Evolutionary conservation across 202 grass and related monocot species (phyloP), one percentile per base, ranked within the genome.

Genomic region (Hordeum pubiflorum): DNA sequence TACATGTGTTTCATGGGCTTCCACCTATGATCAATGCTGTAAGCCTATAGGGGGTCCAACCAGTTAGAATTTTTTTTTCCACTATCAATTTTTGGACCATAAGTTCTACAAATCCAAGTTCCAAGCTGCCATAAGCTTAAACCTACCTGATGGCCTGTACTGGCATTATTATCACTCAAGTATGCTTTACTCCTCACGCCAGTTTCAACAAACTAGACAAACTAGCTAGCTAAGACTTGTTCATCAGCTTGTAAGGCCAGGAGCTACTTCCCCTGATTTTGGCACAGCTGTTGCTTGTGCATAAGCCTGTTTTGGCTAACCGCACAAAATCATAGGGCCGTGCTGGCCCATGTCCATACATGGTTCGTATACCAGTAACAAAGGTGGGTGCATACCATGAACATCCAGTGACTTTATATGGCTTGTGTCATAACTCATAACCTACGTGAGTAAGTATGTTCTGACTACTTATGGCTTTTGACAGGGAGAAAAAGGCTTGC

Each of bases 1-100:
- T 63, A 43, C 54, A 75, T 52, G 78, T 76, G 15, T 80, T 67
- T 69, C 31, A 68, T 75, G 33, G 52, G 6, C 20, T 13, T 69
- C 1, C 55, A 43, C 81, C 20, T 76, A 33, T 55, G 63, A 70
- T 32, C 20, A 29, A 69, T 29, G 40, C 13, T 59, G 66, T 72
- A 67, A 55, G 18, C 58, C 10, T 55, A 55, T 34, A 83, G 38
- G 34, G 48, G 15, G 59, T 64, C 33, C 20, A 23, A 46, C 36
- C n/a, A 34, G 18, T 76, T 68, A 13, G 72, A 59, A 43, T 7
- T 31, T 9, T 67, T 32, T 37, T 77, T 55, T 69, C 62, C 52
- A 26, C 12, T 26, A 34, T 13, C 31, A 59, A 14, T 46, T 18
- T 13, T 84, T 9, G 7, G 17, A 44, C 26, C 50, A 59, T 34